Conservation (phyloP, 768 basidiomycete genomes). For the Rhodocollybia butyracea region DNA sequence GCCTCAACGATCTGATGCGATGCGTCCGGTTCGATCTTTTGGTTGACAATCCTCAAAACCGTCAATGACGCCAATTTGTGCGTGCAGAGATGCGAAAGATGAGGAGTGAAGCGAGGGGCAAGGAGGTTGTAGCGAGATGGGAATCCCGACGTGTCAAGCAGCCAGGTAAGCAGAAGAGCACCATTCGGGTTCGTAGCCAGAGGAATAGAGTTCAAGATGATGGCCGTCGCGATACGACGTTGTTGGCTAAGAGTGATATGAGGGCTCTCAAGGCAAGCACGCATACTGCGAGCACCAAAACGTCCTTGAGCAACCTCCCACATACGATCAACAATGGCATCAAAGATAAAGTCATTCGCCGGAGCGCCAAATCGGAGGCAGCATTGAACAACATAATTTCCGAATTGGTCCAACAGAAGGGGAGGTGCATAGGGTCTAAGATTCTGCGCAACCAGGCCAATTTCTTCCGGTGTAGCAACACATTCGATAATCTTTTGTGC, state of each 20-base stretch:
- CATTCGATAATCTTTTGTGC: slow-evolving; percentile 99
- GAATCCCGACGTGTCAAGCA: slow-evolving; percentile 92
- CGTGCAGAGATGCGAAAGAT: slow-evolving; percentile 94
- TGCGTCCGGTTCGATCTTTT: slow-evolving; percentile 90
- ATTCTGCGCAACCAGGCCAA: slow-evolving; percentile 80
- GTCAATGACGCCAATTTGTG: slow-evolving; percentile 97
- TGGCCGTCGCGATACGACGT: slow-evolving; percentile 90
- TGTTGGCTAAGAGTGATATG: slow-evolving; percentile 86
- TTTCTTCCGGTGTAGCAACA: slow-evolving; percentile 83
- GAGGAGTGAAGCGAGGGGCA: slow-evolving; percentile 94
- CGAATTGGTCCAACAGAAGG: slow-evolving; percentile 89
- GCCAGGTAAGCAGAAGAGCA: slow-evolving; percentile 92
- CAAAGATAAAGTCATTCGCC: slow-evolving; percentile 93
- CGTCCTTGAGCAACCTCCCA: slow-evolving; percentile 99
- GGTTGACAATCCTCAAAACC: slow-evolving; percentile 93
- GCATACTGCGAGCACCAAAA: slow-evolving; percentile 96
- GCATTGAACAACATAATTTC: slow-evolving; percentile 90
- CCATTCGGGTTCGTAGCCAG: slow-evolving; percentile 98
- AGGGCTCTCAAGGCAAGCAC: slow-evolving; percentile 92
- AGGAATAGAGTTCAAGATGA: slow-evolving; percentile 96
- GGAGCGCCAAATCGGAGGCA: slow-evolving; percentile 82
- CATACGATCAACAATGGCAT: slow-evolving; percentile 95
- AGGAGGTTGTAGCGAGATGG: slow-evolving; percentile 93
- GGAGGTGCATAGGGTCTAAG: slow-evolving; percentile 91
- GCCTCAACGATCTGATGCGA: slow-evolving; percentile 84